Evolutionary conservation across 768 basidiomycete species (phyloP).

Genomic region (Sporobolomyces roseus): DNA sequence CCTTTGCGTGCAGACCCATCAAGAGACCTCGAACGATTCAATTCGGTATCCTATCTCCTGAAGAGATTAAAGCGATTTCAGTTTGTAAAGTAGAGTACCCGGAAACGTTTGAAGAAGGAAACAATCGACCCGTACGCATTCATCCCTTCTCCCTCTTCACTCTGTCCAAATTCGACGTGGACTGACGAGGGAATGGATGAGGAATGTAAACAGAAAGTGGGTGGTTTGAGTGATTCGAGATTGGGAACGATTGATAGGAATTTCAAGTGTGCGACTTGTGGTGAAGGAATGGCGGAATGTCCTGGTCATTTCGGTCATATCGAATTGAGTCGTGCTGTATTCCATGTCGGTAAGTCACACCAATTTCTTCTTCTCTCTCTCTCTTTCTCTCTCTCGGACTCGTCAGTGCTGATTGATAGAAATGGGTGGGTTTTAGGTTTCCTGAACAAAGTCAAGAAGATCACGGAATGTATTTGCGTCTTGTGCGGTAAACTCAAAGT

Average conservation of each 20-base stretch:
- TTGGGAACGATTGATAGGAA: slow-evolving; percentile 97
- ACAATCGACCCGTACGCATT: slow-evolving; percentile 72
- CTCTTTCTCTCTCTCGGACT: too few relatives aligned
- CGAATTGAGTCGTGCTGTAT: slow-evolving; percentile 93
- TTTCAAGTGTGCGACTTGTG: slow-evolving; percentile 99
- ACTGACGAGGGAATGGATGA: too few relatives aligned
- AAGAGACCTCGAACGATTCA: slow-evolving; percentile 77
- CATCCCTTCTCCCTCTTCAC: not conserved
- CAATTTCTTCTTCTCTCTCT: not conserved
- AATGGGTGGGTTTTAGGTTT: slow-evolving; percentile 73
- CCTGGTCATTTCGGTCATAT: slow-evolving; percentile 99
- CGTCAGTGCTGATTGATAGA: too few relatives aligned
- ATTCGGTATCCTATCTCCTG: slow-evolving; percentile 96
- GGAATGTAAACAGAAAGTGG: slow-evolving; percentile 72
- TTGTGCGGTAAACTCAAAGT: slow-evolving; percentile 98
- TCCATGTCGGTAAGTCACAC: slow-evolving; percentile 77
- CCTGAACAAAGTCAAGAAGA: slow-evolving; percentile 98
- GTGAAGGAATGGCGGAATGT: slow-evolving; percentile 99
- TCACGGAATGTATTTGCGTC: slow-evolving; percentile 96
- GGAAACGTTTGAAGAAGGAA: slow-evolving; percentile 95
- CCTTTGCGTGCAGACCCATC: slow-evolving; percentile 27
- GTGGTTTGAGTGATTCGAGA: slow-evolving; percentile 94
- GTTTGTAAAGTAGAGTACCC: slow-evolving; percentile 98
- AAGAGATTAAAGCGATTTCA: slow-evolving; percentile 99
- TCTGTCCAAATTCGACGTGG: too few relatives aligned